Base-by-base conservation (phyloP, 2,329 filamentous ascomycete genomes). In the Alternaria rosae region DNA sequence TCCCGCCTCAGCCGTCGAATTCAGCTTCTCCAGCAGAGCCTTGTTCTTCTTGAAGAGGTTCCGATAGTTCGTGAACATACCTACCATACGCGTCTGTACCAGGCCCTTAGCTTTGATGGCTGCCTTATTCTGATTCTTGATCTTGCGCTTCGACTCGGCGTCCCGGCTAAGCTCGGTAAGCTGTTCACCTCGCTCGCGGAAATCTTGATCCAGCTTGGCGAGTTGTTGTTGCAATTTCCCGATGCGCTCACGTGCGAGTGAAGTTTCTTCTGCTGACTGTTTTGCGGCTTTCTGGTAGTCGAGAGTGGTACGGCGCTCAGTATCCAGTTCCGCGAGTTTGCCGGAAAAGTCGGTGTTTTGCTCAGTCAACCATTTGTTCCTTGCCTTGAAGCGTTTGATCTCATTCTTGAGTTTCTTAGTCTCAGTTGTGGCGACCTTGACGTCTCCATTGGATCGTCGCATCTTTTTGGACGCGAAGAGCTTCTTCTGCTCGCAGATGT, bases 11-110 rank as follows among this genome's bases (percentile, higher is more conserved):
- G 47, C 47, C 20, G 20, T 28, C 9, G 20, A 51, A 3, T 35
- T 28, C 20, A 51, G 47, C 20, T 38, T 51, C 12, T 51, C 20
- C 3, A 51, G 13, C 20, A 51, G 47, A 51, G 9, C 20, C 15
- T 32, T 25, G 13, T 51, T 51, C 47, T 51, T 51, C 28, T 38
- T 51, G 20, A 35, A 51, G 20, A 51, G 47, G 17, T 23, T 9
- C 10, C 30, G 32, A n/a, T 51, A 51, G 30, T 51, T 32, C 47
- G 32, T 51, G 47, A 51, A 51, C 47, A 51, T 51, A 32, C 47
- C 30, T 9, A 20, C 32, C 47, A 51, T 51, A 12, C 30, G 47
- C 20, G 28, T 51, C 20, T 51, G 47, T 15, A 51, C 13, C 47
- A 23, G 28, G 15, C 28, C 30, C 47, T 20, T 51, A 13, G 30